Base-by-base conservation (phyloP, 192 early-diverging fungal species). In the Coemansia sp. region DNA sequence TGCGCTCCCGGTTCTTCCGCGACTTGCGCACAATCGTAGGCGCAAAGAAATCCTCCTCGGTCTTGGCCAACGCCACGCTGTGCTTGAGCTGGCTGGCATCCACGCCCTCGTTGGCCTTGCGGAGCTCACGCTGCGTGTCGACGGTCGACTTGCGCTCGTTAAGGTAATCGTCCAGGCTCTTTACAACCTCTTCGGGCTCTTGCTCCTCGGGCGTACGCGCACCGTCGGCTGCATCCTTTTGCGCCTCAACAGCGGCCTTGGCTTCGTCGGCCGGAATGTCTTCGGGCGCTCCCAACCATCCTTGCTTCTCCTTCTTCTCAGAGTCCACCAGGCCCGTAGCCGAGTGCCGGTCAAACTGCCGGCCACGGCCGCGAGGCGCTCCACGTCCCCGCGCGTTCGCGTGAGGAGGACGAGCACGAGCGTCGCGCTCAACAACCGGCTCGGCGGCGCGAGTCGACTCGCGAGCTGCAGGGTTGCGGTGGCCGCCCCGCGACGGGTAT, bases 251-350 rank as follows among this genome's bases (percentile, higher is more conserved):
- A 7, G 78, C 65, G 5, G 68, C 75, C 69, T 72, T 72, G 37
- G 62, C 82, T 2, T 65, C 74, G 48, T 78, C 69, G 24, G 35
- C 52, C 51, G 77, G 66, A 22, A 67, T 57, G 38, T 69, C 81
- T 58, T 70, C 64, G 57, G 73, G 75, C 22, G 62, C 60, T 23
- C 72, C 76, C 25, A 93, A 90, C 92, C 92, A 93, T 37, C 87
- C 88, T 73, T 89, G 88, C 72, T 85, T 89, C 73, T 92, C 89
- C 85, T 98, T 96, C 88, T 98, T 98, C 41, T 90, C 90, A 50
- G 87, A 88, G 72, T 94, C 94, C 56, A 63, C 65, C 41, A 86
- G 76, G 45, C 88, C 92, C n/a, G 89, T 91, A 54, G 75, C 90
- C 72, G 84, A 88, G 86, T 92, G 93, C 70, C 95, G 90, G 58